Base-by-base conservation (phyloP, 2,329 filamentous ascomycete genomes). In the Diaporthe sp. region DNA sequence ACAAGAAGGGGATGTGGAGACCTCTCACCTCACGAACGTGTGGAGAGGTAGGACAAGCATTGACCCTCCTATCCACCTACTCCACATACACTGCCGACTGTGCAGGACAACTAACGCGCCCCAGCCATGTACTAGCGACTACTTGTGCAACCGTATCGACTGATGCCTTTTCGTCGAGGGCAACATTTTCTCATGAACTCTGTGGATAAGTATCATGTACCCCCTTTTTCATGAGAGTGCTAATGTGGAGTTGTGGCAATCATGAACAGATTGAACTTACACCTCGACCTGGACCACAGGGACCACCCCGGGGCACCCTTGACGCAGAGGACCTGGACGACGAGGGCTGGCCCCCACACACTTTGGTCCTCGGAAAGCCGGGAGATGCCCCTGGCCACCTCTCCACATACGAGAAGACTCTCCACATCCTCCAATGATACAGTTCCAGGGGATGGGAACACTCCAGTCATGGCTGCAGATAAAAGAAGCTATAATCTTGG, bases 41-140 rank as follows among this genome's bases (percentile, higher is more conserved):
- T 64, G 58, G 58, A 64, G 58, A 64, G 38, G 58, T 64, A 64
- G 4, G 28, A 30, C 38, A 61, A 28, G 25, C 38, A 12, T 45
- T 1, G 22, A 25, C 10, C 22, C 19, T 42, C 15, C n/a, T 9
- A 4, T 30, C 54, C 17, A 57, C 54, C 5, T 9, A n/a, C 55
- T 22, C 54, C 54, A 57, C 54, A 38, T 28, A 28, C 35, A 38
- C 35, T 38, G 35, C 10, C 5, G n/a, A 52, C 3, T 17, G 35
- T 38, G 35, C 35, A 38, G 35, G 35, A 10, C 35, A 38, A 10
- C 10, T 10, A 38, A 38, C 10, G 35, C 35, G 10, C 35, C 35
- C 35, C 35, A n/a, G n/a, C 35, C 5, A 38, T 38, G 35, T 38
- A 38, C 35, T 6, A 10, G 35, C 35, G 5, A 10, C 35, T 47